phyloP scores from a whole-genome alignment of 148 eudicot species.

The Arbutus unedo region DNA sequence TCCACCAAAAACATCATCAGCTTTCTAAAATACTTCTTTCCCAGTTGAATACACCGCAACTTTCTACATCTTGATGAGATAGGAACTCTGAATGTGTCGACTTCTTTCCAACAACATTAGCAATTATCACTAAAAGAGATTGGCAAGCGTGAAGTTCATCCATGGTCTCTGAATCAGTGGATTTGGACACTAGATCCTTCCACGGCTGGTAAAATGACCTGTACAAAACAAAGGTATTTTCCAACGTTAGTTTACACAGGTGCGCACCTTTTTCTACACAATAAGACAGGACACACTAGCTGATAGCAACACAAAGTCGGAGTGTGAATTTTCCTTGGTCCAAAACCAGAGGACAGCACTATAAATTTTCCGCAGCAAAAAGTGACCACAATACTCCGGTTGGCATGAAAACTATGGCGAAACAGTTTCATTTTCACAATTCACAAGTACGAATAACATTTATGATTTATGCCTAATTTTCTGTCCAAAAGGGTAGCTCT shows the following conservation, averaged over 20 bases:
- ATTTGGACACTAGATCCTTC: conserved; percentile 38
- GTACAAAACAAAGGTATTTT: conserved; percentile 9
- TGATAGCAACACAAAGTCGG: neutral
- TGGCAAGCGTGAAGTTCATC: conserved; percentile 68
- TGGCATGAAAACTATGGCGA: neutral
- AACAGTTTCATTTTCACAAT: neutral
- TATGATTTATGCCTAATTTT: neutral
- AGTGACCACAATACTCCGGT: neutral
- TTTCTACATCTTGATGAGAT: conserved; percentile 42
- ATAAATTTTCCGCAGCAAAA: neutral
- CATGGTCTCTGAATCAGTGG: conserved; percentile 37
- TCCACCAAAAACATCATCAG: conserved; percentile 15
- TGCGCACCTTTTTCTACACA: neutral
- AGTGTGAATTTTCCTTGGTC: neutral
- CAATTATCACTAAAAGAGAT: conserved; percentile 47
- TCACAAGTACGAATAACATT: too few species aligned
- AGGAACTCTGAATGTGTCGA: conserved; percentile 27
- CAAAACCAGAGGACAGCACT: neutral
- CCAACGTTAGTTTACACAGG: neutral
- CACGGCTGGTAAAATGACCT: conserved; percentile 76
- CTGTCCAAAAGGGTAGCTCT: neutral
- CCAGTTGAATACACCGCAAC: conserved; percentile 54
- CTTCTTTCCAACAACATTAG: conserved; percentile 38
- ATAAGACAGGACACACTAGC: neutral
- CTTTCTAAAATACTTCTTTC: conserved; percentile 43